These are phyloP conservation scores for Mycena sp. DNA, from an alignment of 1,284 basidiomycete species.

Conservation along the genomic window DNA sequence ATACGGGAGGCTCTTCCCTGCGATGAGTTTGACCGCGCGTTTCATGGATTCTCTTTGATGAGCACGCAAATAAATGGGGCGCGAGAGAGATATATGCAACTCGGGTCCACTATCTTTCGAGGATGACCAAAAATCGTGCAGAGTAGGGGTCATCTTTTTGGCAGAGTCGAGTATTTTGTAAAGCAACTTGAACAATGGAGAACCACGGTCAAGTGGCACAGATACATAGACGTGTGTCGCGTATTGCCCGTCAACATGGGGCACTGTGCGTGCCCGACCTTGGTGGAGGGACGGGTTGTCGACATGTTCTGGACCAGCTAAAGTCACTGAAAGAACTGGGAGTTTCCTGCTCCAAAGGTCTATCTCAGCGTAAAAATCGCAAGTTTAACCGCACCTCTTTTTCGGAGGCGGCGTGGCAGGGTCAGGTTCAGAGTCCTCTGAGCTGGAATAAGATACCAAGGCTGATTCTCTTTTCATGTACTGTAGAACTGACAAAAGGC, in stretches of 20 bases:
- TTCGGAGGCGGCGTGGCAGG: slow-evolving; percentile 33
- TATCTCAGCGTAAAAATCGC: not conserved
- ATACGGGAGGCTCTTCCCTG: slow-evolving; percentile 60
- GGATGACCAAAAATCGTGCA: slow-evolving; percentile 57
- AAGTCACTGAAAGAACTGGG: slow-evolving; percentile 63
- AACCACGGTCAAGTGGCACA: slow-evolving; percentile 55
- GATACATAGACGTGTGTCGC: slow-evolving; percentile 81
- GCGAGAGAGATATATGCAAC: slow-evolving; percentile 81
- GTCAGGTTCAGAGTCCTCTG: slow-evolving; percentile 46
- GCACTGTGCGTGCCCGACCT: slow-evolving; percentile 77
- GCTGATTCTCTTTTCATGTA: slow-evolving; percentile 30
- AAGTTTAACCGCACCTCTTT: slow-evolving; percentile 41
- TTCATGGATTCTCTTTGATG: slow-evolving; percentile 81
- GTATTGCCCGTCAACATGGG: slow-evolving; percentile 86
- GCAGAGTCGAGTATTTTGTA: slow-evolving; percentile 58
- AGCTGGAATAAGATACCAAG: slow-evolving; percentile 42
- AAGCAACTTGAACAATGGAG: slow-evolving; percentile 60
- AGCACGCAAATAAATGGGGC: slow-evolving; percentile 80
- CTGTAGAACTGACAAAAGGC: not conserved
- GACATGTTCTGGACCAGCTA: slow-evolving; percentile 58
- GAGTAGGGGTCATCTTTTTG: slow-evolving; percentile 54
- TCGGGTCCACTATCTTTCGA: slow-evolving; percentile 44
- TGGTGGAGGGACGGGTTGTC: slow-evolving; percentile 82
- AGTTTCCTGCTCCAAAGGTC: slow-evolving; percentile 59
- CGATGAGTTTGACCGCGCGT: slow-evolving; percentile 61